Evolutionary conservation across 192 early-diverging fungal species (phyloP).

Genomic region (Podila epicladia): DNA sequence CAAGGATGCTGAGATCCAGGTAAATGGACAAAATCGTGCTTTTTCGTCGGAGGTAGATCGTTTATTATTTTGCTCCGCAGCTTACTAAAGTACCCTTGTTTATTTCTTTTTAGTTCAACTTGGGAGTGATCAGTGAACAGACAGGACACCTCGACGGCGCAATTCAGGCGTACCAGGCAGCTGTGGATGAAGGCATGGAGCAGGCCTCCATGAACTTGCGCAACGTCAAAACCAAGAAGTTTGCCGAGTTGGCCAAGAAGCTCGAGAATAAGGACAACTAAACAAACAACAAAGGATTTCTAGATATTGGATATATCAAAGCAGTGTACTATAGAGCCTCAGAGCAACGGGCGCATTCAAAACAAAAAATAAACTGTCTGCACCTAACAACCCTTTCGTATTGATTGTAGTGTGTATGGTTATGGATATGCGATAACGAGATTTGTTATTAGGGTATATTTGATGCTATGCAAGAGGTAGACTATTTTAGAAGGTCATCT

Average conservation of each 20-base stretch:
- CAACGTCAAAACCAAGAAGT: constrained; percentile 51
- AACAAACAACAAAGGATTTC: background rate
- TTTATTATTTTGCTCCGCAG: no score
- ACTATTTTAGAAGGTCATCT: constrained; percentile 54
- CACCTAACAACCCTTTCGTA: no score
- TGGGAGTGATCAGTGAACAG: constrained; percentile 40
- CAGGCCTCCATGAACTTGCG: constrained; percentile 20
- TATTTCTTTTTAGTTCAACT: constrained; percentile 26
- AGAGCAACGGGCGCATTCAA: no score
- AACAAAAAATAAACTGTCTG: no score
- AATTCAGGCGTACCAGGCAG: constrained; percentile 33
- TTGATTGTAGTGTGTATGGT: no score
- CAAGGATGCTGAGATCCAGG: constrained; percentile 46
- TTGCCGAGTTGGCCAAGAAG: constrained; percentile 41
- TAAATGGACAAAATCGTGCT: background rate
- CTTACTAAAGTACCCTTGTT: background rate
- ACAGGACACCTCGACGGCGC: constrained; percentile 36
- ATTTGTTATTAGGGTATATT: background rate
- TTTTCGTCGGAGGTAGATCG: no score
- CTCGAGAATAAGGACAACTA: constrained; percentile 27
- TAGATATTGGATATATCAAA: background rate
- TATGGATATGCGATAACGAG: no score
- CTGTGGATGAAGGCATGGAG: constrained; percentile 23
- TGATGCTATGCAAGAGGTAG: background rate
- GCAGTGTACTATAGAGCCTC: no score